Evolutionary conservation across 1,284 basidiomycete genomes (phyloP).

Genomic region (Pisolithus thermaeus): DNA sequence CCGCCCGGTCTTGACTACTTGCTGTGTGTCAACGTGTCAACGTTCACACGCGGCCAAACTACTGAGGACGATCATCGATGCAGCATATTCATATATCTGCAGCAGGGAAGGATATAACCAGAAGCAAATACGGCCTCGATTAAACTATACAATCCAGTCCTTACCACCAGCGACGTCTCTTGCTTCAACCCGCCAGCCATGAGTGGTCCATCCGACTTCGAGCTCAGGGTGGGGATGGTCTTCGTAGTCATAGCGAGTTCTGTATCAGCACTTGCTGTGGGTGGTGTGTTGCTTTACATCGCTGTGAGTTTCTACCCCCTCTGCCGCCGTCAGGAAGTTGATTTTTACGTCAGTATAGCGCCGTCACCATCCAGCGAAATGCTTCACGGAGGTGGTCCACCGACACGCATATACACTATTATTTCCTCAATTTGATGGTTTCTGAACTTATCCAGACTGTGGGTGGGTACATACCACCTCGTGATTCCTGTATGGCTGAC

Average conservation of each 20-base stretch:
- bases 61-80: no score
- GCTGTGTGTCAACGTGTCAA: no score
- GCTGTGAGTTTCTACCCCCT: slow-evolving; percentile 13
- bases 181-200: not conserved
- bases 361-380: slow-evolving; percentile 18
- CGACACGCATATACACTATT: slow-evolving; percentile 26
- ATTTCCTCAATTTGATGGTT: slow-evolving; percentile 21
- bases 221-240: slow-evolving; percentile 29
- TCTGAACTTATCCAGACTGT: slow-evolving; percentile 36
- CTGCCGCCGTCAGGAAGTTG: not conserved
- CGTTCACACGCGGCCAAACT: no score
- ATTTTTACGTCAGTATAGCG: slow-evolving; percentile 21
- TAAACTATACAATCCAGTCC: no score
- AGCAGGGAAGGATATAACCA: no score
- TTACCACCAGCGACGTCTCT: no score
- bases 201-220: slow-evolving; percentile 21
- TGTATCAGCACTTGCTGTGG: slow-evolving; percentile 25
- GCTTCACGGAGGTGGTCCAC: slow-evolving; percentile 26
- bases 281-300: slow-evolving; percentile 19
- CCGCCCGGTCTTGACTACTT: no score
- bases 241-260: slow-evolving; percentile 30
- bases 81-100: no score
- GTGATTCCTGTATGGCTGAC: not conserved
- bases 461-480: slow-evolving; percentile 20
- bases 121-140: no score